A percentile compares a stretch with the other conserved stretches of the same genome.
These are phyloP conservation scores for Chlamydomonas asymmetrica DNA, from an alignment of 139 green algal genomes.

Conservation along the genomic window DNA sequence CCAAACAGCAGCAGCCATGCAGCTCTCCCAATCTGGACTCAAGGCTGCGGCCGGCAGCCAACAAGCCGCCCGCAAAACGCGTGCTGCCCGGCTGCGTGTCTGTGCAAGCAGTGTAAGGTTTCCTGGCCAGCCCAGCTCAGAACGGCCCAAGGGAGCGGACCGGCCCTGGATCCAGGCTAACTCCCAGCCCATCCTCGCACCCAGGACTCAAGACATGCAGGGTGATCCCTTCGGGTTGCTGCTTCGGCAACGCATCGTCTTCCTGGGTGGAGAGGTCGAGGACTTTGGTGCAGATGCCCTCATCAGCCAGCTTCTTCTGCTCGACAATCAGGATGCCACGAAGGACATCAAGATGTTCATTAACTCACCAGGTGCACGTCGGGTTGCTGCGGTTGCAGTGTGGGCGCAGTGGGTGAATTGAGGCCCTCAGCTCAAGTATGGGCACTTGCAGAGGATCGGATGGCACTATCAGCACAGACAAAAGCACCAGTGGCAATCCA, in stretches of 20 bases:
- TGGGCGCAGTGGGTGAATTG: too few species aligned
- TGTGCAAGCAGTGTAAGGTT: too few species aligned
- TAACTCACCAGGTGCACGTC: conserved; percentile 89
- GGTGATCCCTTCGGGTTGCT: conserved; percentile 96
- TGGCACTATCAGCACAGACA: too few species aligned
- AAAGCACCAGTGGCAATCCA: too few species aligned
- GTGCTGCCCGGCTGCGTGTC: too few species aligned
- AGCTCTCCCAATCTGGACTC: too few species aligned
- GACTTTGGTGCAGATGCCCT: conserved; percentile 95
- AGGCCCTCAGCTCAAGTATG: too few species aligned
- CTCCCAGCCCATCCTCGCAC: conserved; percentile 64
- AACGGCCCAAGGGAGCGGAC: conserved; percentile 42
- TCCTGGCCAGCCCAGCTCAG: conserved; percentile 3
- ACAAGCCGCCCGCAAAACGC: too few species aligned
- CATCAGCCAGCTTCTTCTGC: conserved; percentile 95
- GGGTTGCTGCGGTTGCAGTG: background rate
- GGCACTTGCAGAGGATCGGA: too few species aligned
- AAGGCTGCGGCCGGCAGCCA: too few species aligned
- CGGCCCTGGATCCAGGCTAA: conserved; percentile 57
- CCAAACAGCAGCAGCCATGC: too few species aligned
- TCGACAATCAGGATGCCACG: conserved; percentile 91
- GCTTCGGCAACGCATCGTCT: conserved; percentile 92
- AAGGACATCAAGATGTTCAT: conserved; percentile 99
- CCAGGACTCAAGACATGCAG: conserved; percentile 72
- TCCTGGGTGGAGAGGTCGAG: conserved; percentile 95